Base-by-base conservation (phyloP, 176 grass and related monocot species). In the Tillandsia leiboldiana region DNA sequence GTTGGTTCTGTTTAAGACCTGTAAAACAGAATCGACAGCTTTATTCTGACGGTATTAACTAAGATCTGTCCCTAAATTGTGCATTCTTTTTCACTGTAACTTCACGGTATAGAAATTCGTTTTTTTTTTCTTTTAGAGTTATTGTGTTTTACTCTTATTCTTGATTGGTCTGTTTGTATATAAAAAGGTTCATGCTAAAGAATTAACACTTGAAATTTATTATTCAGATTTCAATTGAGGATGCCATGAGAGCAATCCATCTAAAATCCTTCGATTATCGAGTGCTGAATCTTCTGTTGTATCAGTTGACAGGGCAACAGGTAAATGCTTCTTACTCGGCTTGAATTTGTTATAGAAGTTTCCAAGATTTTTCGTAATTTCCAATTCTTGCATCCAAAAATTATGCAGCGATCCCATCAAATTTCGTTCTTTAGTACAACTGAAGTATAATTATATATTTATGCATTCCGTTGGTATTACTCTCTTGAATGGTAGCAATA, bases 221-320 rank as follows among this genome's bases (percentile, higher is more conserved):
- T 72, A 15, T 81, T 59, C 85, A 97, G 93, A 87, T 97, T 79
- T 72, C 59, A 26, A 74, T 82, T 69, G 93, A 90, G 77, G 89
- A 92, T 81, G 89, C 83, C 11, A 87, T 90, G 75, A 70, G 56
- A 83, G 89, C 93, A 75, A 83, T 92, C 73, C 86, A 79, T 83
- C 84, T 92, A 22, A 97, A 97, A 82, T 97, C 93, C 67, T 97
- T 97, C 83, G 93, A 97, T 76, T 97, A 92, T 76, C 76, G 84
- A 57, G 89, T 97, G 51, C 81, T 97, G 73, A 97, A 90, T 75
- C 79, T 92, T 67, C 77, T 97, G 65, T 76, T 97, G 81, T 97
- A 83, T 79, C 81, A 74, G 42, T 69, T 97, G 47, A 83, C 64
- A 79, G 77, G 86, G 53, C 76, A 85, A 74, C 70, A 92, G 89